phyloP scores from a whole-genome alignment of 2,329 filamentous ascomycete species.

The Albifimbria verrucaria region DNA sequence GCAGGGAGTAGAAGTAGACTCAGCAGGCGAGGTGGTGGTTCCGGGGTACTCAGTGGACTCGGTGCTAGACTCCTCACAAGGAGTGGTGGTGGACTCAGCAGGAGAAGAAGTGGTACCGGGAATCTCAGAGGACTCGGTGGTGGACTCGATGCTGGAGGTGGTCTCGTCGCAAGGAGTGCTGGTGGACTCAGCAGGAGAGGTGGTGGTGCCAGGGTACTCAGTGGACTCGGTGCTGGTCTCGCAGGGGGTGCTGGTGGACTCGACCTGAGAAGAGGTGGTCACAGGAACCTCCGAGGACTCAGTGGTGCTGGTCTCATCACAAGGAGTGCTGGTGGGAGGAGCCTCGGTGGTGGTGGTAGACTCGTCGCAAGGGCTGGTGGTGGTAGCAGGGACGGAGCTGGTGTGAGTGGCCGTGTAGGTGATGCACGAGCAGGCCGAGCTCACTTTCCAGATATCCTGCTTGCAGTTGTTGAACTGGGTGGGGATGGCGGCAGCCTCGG shows the following conservation, averaged over 20 bases:
- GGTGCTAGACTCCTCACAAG: background rate
- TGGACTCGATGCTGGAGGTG: background rate
- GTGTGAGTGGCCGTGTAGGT: slow-evolving; percentile 3
- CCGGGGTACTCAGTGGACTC: background rate
- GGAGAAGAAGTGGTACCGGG: slow-evolving; percentile 9
- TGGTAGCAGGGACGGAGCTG: background rate
- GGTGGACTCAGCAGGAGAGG: slow-evolving; percentile 1
- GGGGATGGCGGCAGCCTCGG: background rate
- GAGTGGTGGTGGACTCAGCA: slow-evolving; percentile 4
- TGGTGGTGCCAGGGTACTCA: slow-evolving; percentile 2
- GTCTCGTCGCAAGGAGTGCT: slow-evolving; percentile 5
- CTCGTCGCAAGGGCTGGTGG: background rate
- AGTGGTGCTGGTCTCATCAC: background rate
- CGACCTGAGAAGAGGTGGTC: background rate
- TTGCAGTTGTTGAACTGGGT: slow-evolving; percentile 1
- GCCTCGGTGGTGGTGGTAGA: background rate
- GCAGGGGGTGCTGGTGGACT: background rate
- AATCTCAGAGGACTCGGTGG: slow-evolving; percentile 10
- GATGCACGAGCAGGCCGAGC: slow-evolving; percentile 4
- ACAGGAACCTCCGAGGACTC: background rate
- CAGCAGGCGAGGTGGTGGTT: background rate
- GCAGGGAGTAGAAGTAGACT: background rate
- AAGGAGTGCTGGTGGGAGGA: background rate
- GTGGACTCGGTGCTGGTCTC: slow-evolving; percentile 1
- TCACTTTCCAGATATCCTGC: background rate